phyloP scores from a whole-genome alignment of 768 basidiomycete genomes.

The Leucosporidium creatinivorum region DNA sequence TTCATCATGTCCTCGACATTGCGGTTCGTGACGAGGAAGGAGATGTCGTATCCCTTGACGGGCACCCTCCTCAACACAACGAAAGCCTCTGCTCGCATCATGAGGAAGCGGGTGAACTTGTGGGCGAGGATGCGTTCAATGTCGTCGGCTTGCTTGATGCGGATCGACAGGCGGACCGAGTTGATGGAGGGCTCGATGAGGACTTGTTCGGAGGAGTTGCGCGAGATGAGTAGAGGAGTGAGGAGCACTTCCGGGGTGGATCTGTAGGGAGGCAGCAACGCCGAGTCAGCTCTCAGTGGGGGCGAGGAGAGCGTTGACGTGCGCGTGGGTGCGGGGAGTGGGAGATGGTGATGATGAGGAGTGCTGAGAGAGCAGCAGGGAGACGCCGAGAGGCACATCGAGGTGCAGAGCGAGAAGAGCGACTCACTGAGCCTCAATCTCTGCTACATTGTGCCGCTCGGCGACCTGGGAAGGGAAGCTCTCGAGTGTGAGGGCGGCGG shows the following conservation, averaged over 20 bases:
- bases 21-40: constrained; percentile 93
- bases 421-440: constrained; percentile 23
- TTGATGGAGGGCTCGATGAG: constrained; percentile 96
- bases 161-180: constrained; percentile 92
- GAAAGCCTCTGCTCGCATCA: constrained; percentile 96
- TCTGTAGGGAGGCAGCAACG: constrained; percentile 44
- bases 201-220: constrained; percentile 95
- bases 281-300: neutral
- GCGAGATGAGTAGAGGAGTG: constrained; percentile 85
- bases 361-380: neutral
- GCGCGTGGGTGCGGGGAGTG: neutral
- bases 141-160: constrained; percentile 98
- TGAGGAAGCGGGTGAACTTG: constrained; percentile 98
- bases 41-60: constrained; percentile 96
- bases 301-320: neutral
- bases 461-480: constrained; percentile 92
- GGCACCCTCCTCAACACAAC: constrained; percentile 92
- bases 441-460: constrained; percentile 34
- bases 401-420: neutral
- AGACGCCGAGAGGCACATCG: neutral
- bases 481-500: constrained; percentile 94
- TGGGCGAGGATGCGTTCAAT: constrained; percentile 95
- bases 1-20: constrained; percentile 98
- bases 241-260: constrained; percentile 89
- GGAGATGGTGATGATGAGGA: neutral